A percentile compares a stretch with the other conserved stretches of the same genome.
Evolutionary conservation across 2,329 filamentous ascomycete species (phyloP).

Genomic region (Botrytis tulipae): DNA sequence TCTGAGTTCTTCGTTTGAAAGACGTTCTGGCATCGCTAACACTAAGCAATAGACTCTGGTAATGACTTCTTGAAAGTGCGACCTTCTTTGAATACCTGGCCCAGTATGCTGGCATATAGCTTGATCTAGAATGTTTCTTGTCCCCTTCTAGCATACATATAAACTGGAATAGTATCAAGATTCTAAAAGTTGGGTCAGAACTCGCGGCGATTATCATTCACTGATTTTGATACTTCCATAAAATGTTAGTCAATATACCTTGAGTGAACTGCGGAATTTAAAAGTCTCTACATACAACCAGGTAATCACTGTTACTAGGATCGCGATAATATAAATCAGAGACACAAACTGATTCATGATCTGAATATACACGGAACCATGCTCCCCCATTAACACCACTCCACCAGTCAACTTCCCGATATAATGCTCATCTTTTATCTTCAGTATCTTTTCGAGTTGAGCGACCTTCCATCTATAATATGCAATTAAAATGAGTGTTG

Average conservation of each 20-base stretch:
- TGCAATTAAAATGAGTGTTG: not conserved
- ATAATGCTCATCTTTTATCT: not conserved
- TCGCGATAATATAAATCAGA: not conserved
- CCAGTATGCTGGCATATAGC: no score
- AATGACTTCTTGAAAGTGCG: not conserved
- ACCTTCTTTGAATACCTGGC: not conserved
- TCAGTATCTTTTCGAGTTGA: not conserved
- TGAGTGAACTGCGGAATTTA: not conserved
- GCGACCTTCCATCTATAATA: not conserved
- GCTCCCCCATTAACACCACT: not conserved
- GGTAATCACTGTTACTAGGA: not conserved
- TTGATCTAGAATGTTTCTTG: not conserved
- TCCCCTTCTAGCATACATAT: not conserved
- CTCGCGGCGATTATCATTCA: not conserved
- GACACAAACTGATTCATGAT: not conserved
- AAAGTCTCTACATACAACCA: not conserved
- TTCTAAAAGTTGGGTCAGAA: not conserved
- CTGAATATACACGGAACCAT: not conserved
- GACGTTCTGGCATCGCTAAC: not conserved
- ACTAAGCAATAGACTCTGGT: not conserved
- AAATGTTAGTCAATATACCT: not conserved
- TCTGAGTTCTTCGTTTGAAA: not conserved
- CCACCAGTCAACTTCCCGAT: not conserved
- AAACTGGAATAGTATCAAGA: not conserved
- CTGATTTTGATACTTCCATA: not conserved